Percentiles rank a stretch among this genome's conserved stretches.
Conservation (phyloP, 495 filamentous ascomycete species). For the Aspergillus carlsbadensis region DNA sequence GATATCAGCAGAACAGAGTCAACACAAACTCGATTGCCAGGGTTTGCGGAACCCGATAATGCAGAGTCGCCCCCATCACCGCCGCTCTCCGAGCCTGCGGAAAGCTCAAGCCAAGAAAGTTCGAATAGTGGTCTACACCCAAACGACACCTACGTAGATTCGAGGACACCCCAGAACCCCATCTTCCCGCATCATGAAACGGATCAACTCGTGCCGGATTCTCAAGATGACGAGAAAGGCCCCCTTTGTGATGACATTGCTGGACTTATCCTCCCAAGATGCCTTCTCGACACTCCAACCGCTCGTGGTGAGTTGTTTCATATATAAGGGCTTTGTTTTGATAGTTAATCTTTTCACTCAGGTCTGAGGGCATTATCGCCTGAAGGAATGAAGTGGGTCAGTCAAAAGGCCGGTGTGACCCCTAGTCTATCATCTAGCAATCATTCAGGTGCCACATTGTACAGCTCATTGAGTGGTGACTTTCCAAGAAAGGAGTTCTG, state of each 20-base stretch:
- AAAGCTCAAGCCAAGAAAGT: neutral
- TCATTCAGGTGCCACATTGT: neutral
- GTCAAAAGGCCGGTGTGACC: conserved; percentile 7
- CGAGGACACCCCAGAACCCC: neutral
- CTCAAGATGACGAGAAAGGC: neutral
- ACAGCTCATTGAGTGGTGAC: neutral
- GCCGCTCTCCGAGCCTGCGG: neutral
- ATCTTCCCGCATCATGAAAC: neutral
- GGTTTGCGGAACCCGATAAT: neutral
- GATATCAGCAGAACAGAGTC: neutral
- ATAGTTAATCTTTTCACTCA: neutral
- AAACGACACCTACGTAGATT: neutral
- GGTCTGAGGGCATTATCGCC: conserved; percentile 13
- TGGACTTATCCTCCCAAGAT: conserved; percentile 17
- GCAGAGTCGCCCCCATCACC: neutral
- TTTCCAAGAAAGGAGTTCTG: conserved; percentile 13
- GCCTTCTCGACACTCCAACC: conserved; percentile 7
- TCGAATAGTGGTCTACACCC: neutral
- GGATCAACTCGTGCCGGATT: neutral
- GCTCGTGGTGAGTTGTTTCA: conserved; percentile 6
- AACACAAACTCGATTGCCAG: neutral
- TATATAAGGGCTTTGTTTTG: neutral
- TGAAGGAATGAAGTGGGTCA: conserved; percentile 20
- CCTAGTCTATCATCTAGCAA: neutral
- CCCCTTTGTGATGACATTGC: neutral